phyloP scores from a whole-genome alignment of 805 yeast genomes.

The Candida qinlingensis region DNA sequence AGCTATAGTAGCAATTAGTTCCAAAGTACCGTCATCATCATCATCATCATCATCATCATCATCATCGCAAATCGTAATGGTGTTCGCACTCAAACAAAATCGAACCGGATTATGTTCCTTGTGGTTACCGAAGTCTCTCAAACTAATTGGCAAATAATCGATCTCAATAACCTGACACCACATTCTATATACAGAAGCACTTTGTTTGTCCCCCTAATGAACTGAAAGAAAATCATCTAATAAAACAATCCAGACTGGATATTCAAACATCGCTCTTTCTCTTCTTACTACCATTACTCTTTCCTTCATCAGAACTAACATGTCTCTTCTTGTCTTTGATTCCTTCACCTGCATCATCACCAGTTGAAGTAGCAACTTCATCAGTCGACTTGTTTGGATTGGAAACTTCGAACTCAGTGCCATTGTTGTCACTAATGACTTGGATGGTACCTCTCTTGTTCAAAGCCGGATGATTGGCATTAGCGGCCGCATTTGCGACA shows the following conservation, averaged over 20 bases:
- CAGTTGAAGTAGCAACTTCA: neutral
- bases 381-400: conserved; percentile 3
- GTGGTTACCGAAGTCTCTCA: too few relatives aligned
- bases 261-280: neutral
- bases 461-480: neutral
- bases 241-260: too few relatives aligned
- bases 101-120: too few relatives aligned
- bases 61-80: neutral
- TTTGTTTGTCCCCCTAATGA: too few relatives aligned
- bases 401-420: conserved; percentile 3
- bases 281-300: neutral
- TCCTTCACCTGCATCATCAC: neutral
- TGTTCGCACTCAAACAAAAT: too few relatives aligned
- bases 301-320: neutral
- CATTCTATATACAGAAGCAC: too few relatives aligned
- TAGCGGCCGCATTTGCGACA: neutral
- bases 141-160: too few relatives aligned
- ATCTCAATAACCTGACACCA: too few relatives aligned
- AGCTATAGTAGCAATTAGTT: neutral
- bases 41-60: neutral
- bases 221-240: too few relatives aligned
- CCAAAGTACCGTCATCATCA: neutral
- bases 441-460: conserved; percentile 5
- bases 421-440: conserved; percentile 5
- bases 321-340: neutral